Evolutionary conservation across 73 alveolate genomes (phyloP).

Genomic region (Paramecium bursaria): DNA sequence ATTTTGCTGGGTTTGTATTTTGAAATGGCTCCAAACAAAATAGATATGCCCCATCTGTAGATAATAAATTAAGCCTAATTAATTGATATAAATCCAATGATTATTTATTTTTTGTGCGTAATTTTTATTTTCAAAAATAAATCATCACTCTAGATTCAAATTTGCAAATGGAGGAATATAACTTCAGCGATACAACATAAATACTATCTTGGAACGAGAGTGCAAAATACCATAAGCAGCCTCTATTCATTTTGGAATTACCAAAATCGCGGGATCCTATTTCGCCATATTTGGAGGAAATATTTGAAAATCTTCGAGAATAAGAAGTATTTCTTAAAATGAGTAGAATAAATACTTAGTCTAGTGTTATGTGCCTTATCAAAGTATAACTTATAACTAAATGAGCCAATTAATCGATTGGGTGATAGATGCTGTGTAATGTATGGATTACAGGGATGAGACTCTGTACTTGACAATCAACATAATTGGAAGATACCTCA

Average conservation of each 20-base stretch:
- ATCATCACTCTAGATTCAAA: background rate
- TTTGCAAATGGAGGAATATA: too few relatives aligned
- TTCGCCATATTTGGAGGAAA: slow-evolving; percentile 6
- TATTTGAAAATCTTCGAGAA: background rate
- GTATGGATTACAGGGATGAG: slow-evolving; percentile 79
- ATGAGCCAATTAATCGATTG: slow-evolving; percentile 83
- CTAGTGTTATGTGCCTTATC: slow-evolving; percentile 11
- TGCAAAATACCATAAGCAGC: slow-evolving; percentile 3
- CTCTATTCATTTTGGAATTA: slow-evolving; percentile 1
- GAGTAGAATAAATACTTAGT: slow-evolving; percentile 1
- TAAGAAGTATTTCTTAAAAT: slow-evolving; percentile 1
- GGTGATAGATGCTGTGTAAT: slow-evolving; percentile 85
- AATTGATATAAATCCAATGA: slow-evolving; percentile 20
- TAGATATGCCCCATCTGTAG: slow-evolving; percentile 80
- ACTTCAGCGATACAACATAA: too few relatives aligned
- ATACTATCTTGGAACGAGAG: too few relatives aligned
- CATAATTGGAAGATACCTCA: slow-evolving; percentile 79
- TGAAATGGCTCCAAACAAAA: slow-evolving; percentile 65
- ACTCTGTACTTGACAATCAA: slow-evolving; percentile 79
- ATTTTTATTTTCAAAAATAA: slow-evolving; percentile 41
- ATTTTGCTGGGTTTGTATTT: slow-evolving; percentile 83
- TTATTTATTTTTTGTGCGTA: slow-evolving; percentile 20
- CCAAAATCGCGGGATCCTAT: slow-evolving; percentile 28
- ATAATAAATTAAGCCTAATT: slow-evolving; percentile 61
- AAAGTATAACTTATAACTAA: slow-evolving; percentile 75